Percentiles rank a stretch among this genome's conserved stretches.
phyloP scores from a whole-genome alignment of 2,329 filamentous ascomycete genomes.

The Tolypocladium pustulatum region DNA sequence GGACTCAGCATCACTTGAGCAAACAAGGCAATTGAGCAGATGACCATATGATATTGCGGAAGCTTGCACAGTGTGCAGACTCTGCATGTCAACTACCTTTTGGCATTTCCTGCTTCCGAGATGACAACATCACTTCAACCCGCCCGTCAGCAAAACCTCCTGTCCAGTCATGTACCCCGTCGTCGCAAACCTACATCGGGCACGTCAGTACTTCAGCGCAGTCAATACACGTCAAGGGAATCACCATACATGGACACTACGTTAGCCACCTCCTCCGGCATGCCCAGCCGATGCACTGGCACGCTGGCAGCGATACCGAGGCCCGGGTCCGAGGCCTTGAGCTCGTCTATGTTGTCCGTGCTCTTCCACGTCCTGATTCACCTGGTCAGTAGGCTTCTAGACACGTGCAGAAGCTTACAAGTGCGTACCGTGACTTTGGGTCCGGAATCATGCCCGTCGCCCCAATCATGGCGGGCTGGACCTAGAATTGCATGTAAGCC shows the following conservation, averaged over 20 bases:
- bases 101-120: not conserved
- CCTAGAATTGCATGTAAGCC: conserved; percentile 7
- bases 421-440: conserved; percentile 15
- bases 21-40: not conserved
- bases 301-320: conserved; percentile 22
- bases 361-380: conserved; percentile 18
- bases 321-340: conserved; percentile 19
- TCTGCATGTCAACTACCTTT: not conserved
- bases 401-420: no score
- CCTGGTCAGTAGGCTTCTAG: not conserved
- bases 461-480: conserved; percentile 24
- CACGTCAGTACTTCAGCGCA: not conserved
- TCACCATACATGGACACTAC: conserved; percentile 19
- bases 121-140: conserved; percentile 8
- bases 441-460: conserved; percentile 24
- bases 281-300: conserved; percentile 21
- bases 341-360: conserved; percentile 16
- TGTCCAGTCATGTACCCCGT: conserved; percentile 19
- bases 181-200: conserved; percentile 13
- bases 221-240: not conserved
- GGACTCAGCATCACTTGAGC: not conserved
- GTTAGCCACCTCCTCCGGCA: conserved; percentile 22
- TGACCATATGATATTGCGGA: not conserved
- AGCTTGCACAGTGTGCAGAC: not conserved
- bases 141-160: conserved; percentile 15